A percentile compares a stretch with the other conserved stretches of the same genome.
Evolutionary conservation across 73 alveolate species (phyloP).

Genomic region (Loxodes magnus): DNA sequence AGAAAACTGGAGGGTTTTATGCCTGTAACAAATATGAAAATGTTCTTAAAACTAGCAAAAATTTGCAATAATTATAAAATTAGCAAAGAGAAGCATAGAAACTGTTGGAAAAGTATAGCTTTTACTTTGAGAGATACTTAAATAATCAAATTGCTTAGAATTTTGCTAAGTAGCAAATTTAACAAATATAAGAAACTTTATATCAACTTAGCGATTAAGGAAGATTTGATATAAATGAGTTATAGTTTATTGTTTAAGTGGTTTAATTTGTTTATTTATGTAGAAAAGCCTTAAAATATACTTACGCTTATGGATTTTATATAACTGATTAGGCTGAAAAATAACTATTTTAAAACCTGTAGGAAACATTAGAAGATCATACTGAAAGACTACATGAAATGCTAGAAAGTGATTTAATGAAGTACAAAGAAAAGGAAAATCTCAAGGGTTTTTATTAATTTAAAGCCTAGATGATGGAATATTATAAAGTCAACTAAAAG

Average conservation of each 20-base stretch:
- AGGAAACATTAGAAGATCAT: constrained; percentile 62
- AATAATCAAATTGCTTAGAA: background rate
- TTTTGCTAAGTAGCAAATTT: background rate
- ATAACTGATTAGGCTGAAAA: constrained; percentile 30
- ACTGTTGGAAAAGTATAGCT: background rate
- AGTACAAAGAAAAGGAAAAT: too few species aligned
- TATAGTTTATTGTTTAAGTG: constrained; percentile 66
- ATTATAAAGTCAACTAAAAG: too few species aligned
- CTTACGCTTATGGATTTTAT: constrained; percentile 77
- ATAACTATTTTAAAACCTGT: constrained; percentile 54
- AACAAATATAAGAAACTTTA: constrained; percentile 11
- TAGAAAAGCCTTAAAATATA: constrained; percentile 72
- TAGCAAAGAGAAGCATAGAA: background rate
- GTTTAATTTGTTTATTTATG: constrained; percentile 65
- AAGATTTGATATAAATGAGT: constrained; percentile 57
- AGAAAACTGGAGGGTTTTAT: constrained; percentile 64
- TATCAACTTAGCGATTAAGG: constrained; percentile 37
- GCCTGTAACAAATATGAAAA: constrained; percentile 53
- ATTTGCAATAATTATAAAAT: constrained; percentile 19
- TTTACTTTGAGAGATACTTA: background rate
- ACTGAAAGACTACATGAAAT: too few species aligned
- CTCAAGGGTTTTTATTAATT: too few species aligned
- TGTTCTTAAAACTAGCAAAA: constrained; percentile 15
- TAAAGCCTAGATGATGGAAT: too few species aligned
- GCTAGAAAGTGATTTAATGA: too few species aligned